Percentiles rank a stretch among this genome's conserved stretches.
Evolutionary conservation across 2,329 filamentous ascomycete genomes (phyloP).

Genomic region (Cladophialophora bantiana): DNA sequence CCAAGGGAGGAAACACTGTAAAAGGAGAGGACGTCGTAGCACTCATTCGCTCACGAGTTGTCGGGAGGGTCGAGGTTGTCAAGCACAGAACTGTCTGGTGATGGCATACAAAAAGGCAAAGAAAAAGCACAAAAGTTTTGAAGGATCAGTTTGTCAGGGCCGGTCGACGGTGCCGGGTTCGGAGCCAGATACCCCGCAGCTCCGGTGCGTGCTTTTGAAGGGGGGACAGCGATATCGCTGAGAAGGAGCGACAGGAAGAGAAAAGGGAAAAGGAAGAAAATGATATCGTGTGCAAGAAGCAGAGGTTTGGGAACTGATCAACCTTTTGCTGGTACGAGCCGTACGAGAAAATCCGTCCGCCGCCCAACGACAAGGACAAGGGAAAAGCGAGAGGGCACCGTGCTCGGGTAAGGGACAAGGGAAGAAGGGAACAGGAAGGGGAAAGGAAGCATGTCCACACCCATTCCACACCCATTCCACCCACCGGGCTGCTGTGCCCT

Average conservation of each 20-base stretch:
- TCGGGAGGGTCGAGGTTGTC: conserved; percentile 13
- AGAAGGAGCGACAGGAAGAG: conserved; percentile 18
- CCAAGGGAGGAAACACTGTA: conserved; percentile 1
- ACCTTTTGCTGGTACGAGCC: conserved; percentile 16
- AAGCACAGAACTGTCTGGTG: conserved; percentile 22
- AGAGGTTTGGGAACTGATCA: conserved; percentile 18
- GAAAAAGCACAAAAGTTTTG: conserved; percentile 10
- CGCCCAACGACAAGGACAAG: conserved; percentile 12
- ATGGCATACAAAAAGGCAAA: conserved; percentile 26
- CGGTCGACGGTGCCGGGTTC: conserved; percentile 19
- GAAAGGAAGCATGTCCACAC: conserved; percentile 5
- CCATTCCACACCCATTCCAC: conserved; percentile 8
- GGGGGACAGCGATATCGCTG: not conserved
- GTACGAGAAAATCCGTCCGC: conserved; percentile 11
- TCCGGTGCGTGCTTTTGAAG: not conserved
- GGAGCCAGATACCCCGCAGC: conserved; percentile 21
- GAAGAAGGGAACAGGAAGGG: not conserved
- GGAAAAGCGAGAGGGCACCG: conserved; percentile 2
- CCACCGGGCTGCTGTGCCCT: not conserved
- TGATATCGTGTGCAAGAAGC: conserved; percentile 13
- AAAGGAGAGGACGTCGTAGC: not conserved
- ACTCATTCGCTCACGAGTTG: conserved; percentile 23
- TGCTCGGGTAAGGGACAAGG: not conserved
- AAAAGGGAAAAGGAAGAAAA: conserved; percentile 2
- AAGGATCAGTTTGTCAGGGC: conserved; percentile 14